Evolutionary conservation across 2,329 filamentous ascomycete species (phyloP).

Genomic region (Ophiostoma himal-ulmi): DNA sequence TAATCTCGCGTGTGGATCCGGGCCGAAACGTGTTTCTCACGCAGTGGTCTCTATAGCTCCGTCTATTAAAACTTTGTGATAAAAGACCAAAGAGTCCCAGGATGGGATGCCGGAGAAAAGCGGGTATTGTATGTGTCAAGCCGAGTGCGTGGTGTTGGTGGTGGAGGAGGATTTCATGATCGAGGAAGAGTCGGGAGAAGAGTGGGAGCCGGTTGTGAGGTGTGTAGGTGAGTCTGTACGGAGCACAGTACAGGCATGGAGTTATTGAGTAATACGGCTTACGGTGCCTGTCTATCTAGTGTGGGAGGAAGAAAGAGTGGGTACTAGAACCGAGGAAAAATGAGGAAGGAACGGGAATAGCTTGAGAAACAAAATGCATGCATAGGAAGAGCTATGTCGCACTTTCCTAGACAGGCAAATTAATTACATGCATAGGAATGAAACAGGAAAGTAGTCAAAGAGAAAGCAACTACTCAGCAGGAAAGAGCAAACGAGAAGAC

Average conservation of each 20-base stretch:
- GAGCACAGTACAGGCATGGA: not conserved
- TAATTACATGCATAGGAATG: not conserved
- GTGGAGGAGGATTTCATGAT: constrained; percentile 12
- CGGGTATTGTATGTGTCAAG: constrained; percentile 19
- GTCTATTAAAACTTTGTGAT: not conserved
- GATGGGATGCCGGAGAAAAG: constrained; percentile 15
- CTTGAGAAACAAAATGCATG: not conserved
- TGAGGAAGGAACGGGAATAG: constrained; percentile 1
- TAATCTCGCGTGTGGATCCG: constrained; percentile 12
- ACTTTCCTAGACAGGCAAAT: not conserved
- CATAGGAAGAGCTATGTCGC: not conserved
- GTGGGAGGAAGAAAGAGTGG: not conserved
- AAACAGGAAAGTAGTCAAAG: not conserved
- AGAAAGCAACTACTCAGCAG: not conserved
- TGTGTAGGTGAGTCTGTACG: not conserved
- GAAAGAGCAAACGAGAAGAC: not conserved
- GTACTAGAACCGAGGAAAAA: constrained; percentile 2
- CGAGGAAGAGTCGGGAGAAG: not conserved
- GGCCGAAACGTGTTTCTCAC: constrained; percentile 13
- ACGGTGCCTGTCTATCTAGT: constrained; percentile 2
- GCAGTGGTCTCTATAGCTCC: not conserved
- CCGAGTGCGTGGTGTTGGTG: constrained; percentile 14
- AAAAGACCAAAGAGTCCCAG: not conserved
- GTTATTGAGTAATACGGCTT: not conserved
- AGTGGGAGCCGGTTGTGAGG: constrained; percentile 4